These are phyloP conservation scores for Fraxinus ornus DNA, from an alignment of 305 asterid species.

Conservation along the genomic window DNA sequence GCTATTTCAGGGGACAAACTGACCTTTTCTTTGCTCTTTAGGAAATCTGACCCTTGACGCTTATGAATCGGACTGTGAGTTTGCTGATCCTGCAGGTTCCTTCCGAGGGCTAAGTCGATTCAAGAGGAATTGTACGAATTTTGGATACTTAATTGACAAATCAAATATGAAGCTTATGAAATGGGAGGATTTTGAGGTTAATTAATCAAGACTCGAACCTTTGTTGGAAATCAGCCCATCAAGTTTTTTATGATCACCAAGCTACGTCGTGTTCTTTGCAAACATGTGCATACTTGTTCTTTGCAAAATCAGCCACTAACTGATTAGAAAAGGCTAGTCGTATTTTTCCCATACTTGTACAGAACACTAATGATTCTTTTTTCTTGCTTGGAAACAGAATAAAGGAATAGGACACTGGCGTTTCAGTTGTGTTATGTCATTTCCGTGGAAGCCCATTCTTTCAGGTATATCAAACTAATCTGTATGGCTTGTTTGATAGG, in stretches of 20 bases:
- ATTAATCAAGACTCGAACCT: background rate
- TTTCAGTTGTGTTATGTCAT: slow-evolving; percentile 74
- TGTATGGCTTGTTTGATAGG: background rate
- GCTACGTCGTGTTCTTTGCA: background rate
- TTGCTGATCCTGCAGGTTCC: slow-evolving; percentile 97
- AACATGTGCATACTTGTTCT: background rate
- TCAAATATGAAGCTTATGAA: slow-evolving; percentile 84
- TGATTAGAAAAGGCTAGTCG: background rate
- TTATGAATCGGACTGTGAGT: slow-evolving; percentile 86
- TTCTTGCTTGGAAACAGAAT: slow-evolving; percentile 47
- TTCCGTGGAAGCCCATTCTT: slow-evolving; percentile 96
- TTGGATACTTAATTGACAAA: slow-evolving; percentile 67
- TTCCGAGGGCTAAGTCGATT: slow-evolving; percentile 70
- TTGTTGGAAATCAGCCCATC: background rate
- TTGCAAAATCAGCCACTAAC: background rate
- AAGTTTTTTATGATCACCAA: background rate
- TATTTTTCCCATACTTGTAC: background rate
- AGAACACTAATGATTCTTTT: background rate
- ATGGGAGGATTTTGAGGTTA: slow-evolving; percentile 91
- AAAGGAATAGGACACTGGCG: slow-evolving; percentile 96
- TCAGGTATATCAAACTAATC: slow-evolving; percentile 49
- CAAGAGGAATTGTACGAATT: slow-evolving; percentile 88
- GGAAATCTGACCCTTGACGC: slow-evolving; percentile 75
- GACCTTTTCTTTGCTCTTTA: slow-evolving; percentile 23
- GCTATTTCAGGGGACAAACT: background rate